Evolutionary conservation across 2,329 filamentous ascomycete genomes (phyloP), one percentile per base, ranked within the genome.

Genomic region (Trichoderma endophyticum): DNA sequence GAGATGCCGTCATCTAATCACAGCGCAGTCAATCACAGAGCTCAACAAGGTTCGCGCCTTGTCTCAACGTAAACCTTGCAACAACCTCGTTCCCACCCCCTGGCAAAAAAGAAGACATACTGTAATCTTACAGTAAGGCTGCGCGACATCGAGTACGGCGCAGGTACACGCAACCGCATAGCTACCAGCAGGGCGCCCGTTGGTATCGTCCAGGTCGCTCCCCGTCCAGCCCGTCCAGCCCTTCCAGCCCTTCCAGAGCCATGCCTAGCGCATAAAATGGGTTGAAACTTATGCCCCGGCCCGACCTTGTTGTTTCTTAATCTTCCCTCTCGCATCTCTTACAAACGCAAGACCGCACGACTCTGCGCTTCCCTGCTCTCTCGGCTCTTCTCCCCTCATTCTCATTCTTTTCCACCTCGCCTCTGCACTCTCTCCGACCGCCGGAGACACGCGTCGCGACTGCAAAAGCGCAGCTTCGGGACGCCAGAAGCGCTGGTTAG

Each of bases 201-300:
- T 48, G 39, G 62, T 64, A 51, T 60, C 28, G 15, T 21, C 11
- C 36, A 51, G 62, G 26, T 51, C 6, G 15, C 39, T n/a, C 39
- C 7, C 39, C 39, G 39, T 43, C 39, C 39, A 43, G 39, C 18
- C 36, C 48, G 12, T 34, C 26, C 26, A 28, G 26, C 26, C 26
- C 26, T 30, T 14, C 51, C 26, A 21, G 21, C 48, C 51, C 32
- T 56, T 26, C 36, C 48, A 54, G 39, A 54, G 39, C 32, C 15
- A 54, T 54, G 48, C 48, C 66, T 69, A 69, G 66, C 66, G 66
- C 66, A 70, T 70, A 70, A 70, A 70, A 70, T 70, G 68, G 68
- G 59, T 70, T 70, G 68, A 70, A 63, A 70, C 59, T 60, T 57
- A 51, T 43, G 39, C 59, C 60, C 68, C 60, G 68, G 59, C 59